Percentiles rank a stretch among this genome's conserved stretches.
These are phyloP conservation scores for Solanum lignicaule DNA, from an alignment of 257 asterid genomes.

Conservation along the genomic window DNA sequence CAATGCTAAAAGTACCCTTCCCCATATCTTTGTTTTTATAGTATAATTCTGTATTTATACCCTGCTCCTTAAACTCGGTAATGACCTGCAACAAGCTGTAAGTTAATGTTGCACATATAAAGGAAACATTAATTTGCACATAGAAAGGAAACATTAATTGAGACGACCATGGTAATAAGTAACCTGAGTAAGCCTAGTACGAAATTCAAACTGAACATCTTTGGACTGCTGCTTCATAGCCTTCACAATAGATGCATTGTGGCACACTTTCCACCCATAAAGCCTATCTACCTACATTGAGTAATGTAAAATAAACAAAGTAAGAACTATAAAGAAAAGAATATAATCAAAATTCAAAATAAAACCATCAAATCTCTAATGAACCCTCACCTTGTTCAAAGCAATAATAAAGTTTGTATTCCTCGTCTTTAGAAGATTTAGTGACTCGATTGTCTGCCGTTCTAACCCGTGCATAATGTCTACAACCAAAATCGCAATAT, in stretches of 20 bases:
- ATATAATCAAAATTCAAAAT: neutral
- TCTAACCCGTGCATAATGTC: conserved; percentile 99
- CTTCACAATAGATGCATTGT: conserved; percentile 71
- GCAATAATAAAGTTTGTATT: conserved; percentile 89
- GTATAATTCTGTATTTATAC: conserved; percentile 38
- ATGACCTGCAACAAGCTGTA: conserved; percentile 32
- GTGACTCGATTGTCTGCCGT: conserved; percentile 92
- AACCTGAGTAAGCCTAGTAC: conserved; percentile 67
- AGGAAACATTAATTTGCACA: neutral
- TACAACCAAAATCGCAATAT: conserved; percentile 89
- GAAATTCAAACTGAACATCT: conserved; percentile 65
- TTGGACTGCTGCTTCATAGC: conserved; percentile 72
- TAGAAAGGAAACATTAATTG: neutral
- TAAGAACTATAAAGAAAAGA: neutral
- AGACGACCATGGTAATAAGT: neutral
- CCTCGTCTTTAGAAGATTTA: conserved; percentile 87
- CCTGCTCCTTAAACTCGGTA: conserved; percentile 56
- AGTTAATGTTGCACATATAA: no score
- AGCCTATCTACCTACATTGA: conserved; percentile 70
- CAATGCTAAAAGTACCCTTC: conserved; percentile 66
- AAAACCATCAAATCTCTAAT: neutral
- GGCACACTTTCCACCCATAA: conserved; percentile 72
- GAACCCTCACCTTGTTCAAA: conserved; percentile 68
- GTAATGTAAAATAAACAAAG: no score
- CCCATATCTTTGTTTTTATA: conserved; percentile 87